Base-by-base conservation (phyloP, 768 basidiomycete genomes). In the Solioccasus polychromus region DNA sequence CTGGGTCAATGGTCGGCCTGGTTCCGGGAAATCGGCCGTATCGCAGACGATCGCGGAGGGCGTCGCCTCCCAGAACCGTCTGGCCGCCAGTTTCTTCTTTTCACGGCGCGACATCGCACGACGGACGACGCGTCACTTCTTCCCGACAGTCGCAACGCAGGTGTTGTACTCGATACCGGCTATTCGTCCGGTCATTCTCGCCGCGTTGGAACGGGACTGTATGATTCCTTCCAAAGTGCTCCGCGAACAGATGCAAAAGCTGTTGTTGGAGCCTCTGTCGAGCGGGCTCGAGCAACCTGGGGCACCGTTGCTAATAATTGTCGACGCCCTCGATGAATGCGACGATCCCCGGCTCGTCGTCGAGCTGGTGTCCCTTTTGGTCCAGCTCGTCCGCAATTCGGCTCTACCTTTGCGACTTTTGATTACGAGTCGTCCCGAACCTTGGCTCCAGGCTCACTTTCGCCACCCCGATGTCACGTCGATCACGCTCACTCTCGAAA, bases 21-120 rank as follows among this genome's bases (percentile, higher is more conserved):
- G 55, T 7, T 57, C 51, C 6, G 55, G 55, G 12, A 57, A 57
- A 15, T 57, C 55, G 7, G 50, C 50, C 1, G 47, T 69, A 17
- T 55, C 55, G 8, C 64, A 66, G 34, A 61, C 61, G 0, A 50
- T 66, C 2, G 59, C 62, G 2, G 50, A 64, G 40, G 47, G 45
- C 11, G 48, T 44, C 23, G 31, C 39, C 38, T 18, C 19, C 30
- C 22, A 50, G 44, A 19, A 42, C 35, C 59, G 56, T 15, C 55
- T 67, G 8, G 61, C 61, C 15, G 64, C 63, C 3, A 62, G 58
- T 29, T 68, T 65, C 48, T 69, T 69, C 48, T 68, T 68, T 48
- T 66, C 57, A 2, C 48, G 58, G 4, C 47, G 52, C 9, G 56
- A 58, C 17, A 34, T 45, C 8, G 52, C 43, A 20, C 52, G 63